Conservation (phyloP, 2,329 filamentous ascomycete species). For the Neocatenulostroma microsporum region DNA sequence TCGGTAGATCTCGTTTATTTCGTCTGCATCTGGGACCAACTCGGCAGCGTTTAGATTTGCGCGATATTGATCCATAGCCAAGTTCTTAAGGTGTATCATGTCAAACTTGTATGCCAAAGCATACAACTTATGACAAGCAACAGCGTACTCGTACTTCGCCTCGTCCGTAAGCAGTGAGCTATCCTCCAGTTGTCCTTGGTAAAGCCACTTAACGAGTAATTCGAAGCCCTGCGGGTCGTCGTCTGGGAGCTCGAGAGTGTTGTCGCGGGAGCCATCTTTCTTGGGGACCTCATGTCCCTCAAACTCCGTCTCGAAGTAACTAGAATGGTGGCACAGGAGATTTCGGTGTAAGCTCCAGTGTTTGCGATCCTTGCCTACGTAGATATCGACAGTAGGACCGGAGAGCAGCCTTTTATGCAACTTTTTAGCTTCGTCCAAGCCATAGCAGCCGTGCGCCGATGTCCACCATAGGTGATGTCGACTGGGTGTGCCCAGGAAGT, state of each 20-base stretch:
- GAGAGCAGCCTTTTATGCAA: constrained; percentile 46
- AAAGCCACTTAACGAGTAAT: constrained; percentile 50
- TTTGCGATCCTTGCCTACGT: constrained; percentile 41
- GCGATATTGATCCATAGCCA: constrained; percentile 49
- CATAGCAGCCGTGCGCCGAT: constrained; percentile 11
- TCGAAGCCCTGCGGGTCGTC: constrained; percentile 47
- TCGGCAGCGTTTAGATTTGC: constrained; percentile 43
- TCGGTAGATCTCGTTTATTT: constrained; percentile 48
- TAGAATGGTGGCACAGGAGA: constrained; percentile 47
- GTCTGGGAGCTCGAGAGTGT: constrained; percentile 41
- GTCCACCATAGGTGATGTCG: constrained; percentile 17
- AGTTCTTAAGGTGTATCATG: constrained; percentile 45
- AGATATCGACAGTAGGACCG: constrained; percentile 45
- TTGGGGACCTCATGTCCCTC: constrained; percentile 29
- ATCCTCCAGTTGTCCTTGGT: constrained; percentile 47
- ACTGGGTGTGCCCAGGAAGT: constrained; percentile 13
- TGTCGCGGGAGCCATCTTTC: constrained; percentile 25
- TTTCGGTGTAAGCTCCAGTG: constrained; percentile 48
- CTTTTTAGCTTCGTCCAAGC: constrained; percentile 33
- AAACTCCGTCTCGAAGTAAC: constrained; percentile 35
- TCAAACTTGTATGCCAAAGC: constrained; percentile 46
- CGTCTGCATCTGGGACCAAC: constrained; percentile 47
- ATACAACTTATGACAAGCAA: constrained; percentile 47
- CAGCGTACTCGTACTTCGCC: constrained; percentile 48
- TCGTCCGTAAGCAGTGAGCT: constrained; percentile 39